Percentiles rank a stretch among this genome's conserved stretches.
Conservation (phyloP, 2,329 filamentous ascomycete species). For the Aspergillus novofumigatus region DNA sequence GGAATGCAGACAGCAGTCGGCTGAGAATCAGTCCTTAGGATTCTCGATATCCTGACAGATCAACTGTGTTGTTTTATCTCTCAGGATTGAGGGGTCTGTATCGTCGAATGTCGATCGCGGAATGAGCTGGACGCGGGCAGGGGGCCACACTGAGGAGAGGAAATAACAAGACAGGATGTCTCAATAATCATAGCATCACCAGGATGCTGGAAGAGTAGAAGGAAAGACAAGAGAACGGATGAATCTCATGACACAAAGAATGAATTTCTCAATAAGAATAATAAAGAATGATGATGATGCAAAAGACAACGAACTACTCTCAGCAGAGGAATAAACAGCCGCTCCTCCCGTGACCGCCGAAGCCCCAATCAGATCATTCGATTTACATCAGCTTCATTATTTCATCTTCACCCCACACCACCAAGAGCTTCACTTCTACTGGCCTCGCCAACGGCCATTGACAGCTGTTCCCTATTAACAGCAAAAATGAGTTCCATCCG, state of each 20-base stretch:
- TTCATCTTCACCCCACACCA: constrained; percentile 2
- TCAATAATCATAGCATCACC: neutral
- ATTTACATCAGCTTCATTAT: neutral
- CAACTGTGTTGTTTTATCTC: neutral
- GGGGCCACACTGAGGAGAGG: neutral
- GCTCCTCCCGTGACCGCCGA: constrained; percentile 23
- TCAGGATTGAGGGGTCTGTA: neutral
- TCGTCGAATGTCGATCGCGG: neutral
- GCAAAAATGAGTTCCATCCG: constrained; percentile 73
- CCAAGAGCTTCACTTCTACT: neutral
- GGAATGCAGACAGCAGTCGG: neutral
- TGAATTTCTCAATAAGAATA: neutral
- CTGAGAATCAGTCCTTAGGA: neutral
- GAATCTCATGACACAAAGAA: neutral
- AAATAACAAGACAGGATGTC: neutral
- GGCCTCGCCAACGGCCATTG: neutral
- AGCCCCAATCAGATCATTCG: constrained; percentile 18
- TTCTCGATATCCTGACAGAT: neutral
- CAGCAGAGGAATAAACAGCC: neutral
- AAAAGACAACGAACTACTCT: neutral
- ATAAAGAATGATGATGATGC: constrained; percentile 1
- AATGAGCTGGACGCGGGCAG: neutral
- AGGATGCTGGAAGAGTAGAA: neutral
- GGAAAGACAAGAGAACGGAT: constrained; percentile 1
- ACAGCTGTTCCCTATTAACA: neutral